Conservation (phyloP, 1,284 basidiomycete genomes). For the Schizophyllum commune region DNA sequence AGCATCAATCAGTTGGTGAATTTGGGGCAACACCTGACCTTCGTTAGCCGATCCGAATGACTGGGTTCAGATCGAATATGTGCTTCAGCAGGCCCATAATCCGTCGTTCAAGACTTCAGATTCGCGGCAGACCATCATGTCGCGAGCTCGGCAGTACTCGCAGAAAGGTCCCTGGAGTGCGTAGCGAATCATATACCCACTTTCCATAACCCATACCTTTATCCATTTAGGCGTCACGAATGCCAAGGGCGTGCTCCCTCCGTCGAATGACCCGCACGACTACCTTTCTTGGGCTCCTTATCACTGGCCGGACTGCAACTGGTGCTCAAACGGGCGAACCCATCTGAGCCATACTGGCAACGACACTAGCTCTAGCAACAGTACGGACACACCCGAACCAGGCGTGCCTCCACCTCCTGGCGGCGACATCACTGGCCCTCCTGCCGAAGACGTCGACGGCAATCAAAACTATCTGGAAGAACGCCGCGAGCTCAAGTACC, state of each 20-base stretch:
- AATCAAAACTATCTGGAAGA: neutral
- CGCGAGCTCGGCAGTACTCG: conserved; percentile 20
- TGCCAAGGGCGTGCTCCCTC: conserved; percentile 27
- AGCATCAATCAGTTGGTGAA: too few relatives aligned
- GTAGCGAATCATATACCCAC: conserved; percentile 9
- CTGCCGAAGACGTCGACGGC: neutral
- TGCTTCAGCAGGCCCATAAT: conserved; percentile 15
- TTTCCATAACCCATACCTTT: neutral
- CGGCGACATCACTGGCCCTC: neutral
- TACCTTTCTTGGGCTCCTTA: conserved; percentile 54
- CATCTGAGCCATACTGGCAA: conserved; percentile 13
- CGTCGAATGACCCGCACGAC: conserved; percentile 37
- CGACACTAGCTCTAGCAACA: conserved; percentile 2
- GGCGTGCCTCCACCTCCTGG: neutral
- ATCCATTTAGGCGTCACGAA: conserved; percentile 32
- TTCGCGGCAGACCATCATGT: conserved; percentile 25
- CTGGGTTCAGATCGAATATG: conserved; percentile 29
- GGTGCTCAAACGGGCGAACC: conserved; percentile 29
- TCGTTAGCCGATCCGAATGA: conserved; percentile 24
- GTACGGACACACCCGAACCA: neutral
- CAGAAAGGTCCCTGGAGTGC: conserved; percentile 31
- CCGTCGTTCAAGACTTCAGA: conserved; percentile 13
- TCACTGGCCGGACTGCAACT: conserved; percentile 47
- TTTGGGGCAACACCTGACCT: too few relatives aligned
- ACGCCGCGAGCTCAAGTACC: too few relatives aligned